Evolutionary conservation across 192 early-diverging fungal species (phyloP).

Genomic region (Ramicandelaber brevisporus): DNA sequence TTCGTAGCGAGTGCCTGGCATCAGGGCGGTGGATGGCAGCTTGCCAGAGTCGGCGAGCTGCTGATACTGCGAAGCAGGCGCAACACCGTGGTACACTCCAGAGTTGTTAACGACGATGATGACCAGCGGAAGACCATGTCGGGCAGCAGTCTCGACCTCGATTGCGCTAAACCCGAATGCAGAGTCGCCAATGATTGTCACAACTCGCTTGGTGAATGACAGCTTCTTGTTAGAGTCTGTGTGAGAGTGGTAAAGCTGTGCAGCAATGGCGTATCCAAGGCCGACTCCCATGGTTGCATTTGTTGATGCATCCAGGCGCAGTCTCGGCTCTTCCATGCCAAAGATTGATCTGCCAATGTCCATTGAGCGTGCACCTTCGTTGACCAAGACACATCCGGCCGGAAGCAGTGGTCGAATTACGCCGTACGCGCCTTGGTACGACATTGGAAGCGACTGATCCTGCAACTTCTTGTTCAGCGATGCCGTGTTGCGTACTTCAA

Average conservation of each 20-base stretch:
- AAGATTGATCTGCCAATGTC: constrained; percentile 47
- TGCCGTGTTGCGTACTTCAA: constrained; percentile 14
- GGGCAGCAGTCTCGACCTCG: constrained; percentile 46
- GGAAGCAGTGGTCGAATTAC: constrained; percentile 35
- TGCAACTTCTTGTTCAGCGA: constrained; percentile 15
- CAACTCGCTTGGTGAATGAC: constrained; percentile 23
- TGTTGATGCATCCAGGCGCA: constrained; percentile 42
- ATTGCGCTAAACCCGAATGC: constrained; percentile 61
- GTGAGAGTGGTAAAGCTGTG: constrained; percentile 22
- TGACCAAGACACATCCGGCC: constrained; percentile 23
- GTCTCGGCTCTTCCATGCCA: constrained; percentile 30
- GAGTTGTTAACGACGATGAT: constrained; percentile 59
- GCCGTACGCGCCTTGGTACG: constrained; percentile 36
- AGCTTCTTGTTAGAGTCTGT: too few species aligned
- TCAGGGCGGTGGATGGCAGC: constrained; percentile 32
- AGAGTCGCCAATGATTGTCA: constrained; percentile 45
- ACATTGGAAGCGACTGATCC: constrained; percentile 21
- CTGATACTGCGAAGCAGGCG: constrained; percentile 14
- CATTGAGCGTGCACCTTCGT: constrained; percentile 59
- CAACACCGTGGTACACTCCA: constrained; percentile 46
- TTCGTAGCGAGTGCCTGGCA: constrained; percentile 38
- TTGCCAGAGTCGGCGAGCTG: constrained; percentile 6
- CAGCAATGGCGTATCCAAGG: constrained; percentile 41
- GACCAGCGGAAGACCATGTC: constrained; percentile 28
- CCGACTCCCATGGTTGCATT: constrained; percentile 65